Base-by-base conservation (phyloP, 1,139 yeast genomes). In the Geotrichum carabidarum region DNA sequence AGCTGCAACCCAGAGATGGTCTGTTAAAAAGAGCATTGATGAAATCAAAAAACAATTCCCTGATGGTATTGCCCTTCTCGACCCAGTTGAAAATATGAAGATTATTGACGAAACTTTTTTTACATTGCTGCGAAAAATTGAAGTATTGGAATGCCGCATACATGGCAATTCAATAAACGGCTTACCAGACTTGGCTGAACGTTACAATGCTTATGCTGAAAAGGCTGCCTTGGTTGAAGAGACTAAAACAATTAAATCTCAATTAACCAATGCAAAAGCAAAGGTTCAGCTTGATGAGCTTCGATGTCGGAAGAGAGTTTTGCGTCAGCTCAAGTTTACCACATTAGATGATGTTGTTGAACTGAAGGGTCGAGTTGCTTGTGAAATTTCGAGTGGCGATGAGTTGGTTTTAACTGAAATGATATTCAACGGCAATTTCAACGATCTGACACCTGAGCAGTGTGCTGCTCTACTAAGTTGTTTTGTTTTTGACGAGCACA, bases 401-500 rank as follows among this genome's bases (percentile, higher is more conserved):
- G 97, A 90, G 71, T 74, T 93, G 56, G 71, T 93, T 60, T 74
- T 93, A 50, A 91, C 98, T 0, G 99, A 94, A 69, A 76, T 93
- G 63, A 86, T 94, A 38, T 93, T 94, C 76, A 90, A 90, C 67
- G 99, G 99, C 78, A 86, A 86, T 40, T 93, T 94, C 73, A 90
- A 84, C 64, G 96, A 89, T 51, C 74, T 94, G 60, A 77, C 82
- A 1, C 84, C 96, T 2, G 96, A 88, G 64, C 97, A 90, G 69
- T 83, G 95, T 70, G 97, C 97, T 7, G 90, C 98, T 0, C 72
- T 94, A 52, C 73, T 94, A 53, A 89, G 96, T 38, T 89, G 97
- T 70, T 93, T 93, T 73, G 98, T 95, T 2, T 94, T 94, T 79
- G 97, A 93, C 70, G 99, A 94, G 69, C 81, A 94, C 68, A 87